A percentile compares a stretch with the other conserved stretches of the same genome.
These are phyloP conservation scores for Nannochloropsis granulata DNA, from an alignment of 108 stramenopile genomes.

Conservation along the genomic window DNA sequence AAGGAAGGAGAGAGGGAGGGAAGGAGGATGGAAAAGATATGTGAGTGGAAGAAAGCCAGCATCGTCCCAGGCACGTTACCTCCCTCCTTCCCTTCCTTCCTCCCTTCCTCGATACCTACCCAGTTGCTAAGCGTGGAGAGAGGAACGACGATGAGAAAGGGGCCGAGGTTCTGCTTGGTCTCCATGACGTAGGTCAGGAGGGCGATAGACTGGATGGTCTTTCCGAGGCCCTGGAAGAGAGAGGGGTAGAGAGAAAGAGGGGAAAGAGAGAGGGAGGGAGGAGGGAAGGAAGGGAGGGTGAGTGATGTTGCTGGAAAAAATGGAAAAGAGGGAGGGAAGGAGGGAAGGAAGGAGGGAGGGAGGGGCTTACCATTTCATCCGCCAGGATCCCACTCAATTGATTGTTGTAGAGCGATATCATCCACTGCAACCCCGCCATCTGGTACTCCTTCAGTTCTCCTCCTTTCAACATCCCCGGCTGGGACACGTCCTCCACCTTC, in stretches of 20 bases:
- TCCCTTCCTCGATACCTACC: background rate
- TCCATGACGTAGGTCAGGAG: slow-evolving; percentile 59
- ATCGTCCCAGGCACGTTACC: too few species aligned
- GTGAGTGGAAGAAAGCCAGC: too few species aligned
- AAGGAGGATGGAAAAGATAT: too few species aligned
- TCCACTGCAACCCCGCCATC: slow-evolving; percentile 55
- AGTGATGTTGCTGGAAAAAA: too few species aligned
- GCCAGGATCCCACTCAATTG: slow-evolving; percentile 46
- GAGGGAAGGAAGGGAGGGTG: too few species aligned
- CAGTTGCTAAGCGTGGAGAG: slow-evolving; percentile 91
- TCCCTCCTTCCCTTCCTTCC: too few species aligned
- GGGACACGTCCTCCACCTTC: slow-evolving; percentile 10
- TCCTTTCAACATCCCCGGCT: slow-evolving; percentile 32
- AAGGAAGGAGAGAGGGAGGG: too few species aligned
- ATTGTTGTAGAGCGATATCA: slow-evolving; percentile 38
- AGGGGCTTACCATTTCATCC: slow-evolving; percentile 39
- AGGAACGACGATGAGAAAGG: slow-evolving; percentile 84
- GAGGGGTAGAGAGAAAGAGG: too few species aligned
- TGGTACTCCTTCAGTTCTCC: slow-evolving; percentile 47
- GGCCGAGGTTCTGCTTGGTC: slow-evolving; percentile 44
- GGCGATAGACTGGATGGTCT: slow-evolving; percentile 76
- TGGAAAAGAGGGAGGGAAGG: too few species aligned
- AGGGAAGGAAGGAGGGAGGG: too few species aligned
- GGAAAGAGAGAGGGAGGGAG: too few species aligned
- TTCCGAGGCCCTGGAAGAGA: slow-evolving; percentile 45